Percentiles rank a stretch among this genome's conserved stretches.
phyloP scores from a whole-genome alignment of 257 asterid species.

The Sherardia arvensis region DNA sequence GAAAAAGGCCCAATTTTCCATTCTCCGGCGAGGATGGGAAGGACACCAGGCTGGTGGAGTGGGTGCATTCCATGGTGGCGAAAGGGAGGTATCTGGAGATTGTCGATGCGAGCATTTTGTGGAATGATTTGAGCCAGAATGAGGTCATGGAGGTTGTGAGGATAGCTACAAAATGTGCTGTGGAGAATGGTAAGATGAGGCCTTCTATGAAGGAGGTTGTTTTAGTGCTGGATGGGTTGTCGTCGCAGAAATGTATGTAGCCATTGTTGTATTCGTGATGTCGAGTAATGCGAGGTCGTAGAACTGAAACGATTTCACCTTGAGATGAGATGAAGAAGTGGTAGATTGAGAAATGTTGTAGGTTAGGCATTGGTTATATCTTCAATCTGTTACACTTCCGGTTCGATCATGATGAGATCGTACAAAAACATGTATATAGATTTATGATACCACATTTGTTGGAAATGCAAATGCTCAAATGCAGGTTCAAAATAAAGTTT shows the following conservation, averaged over 20 bases:
- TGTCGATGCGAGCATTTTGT: slow-evolving; percentile 42
- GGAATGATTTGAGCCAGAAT: slow-evolving; percentile 25
- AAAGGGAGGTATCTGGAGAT: slow-evolving; percentile 40
- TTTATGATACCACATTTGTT: no score
- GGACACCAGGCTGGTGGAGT: slow-evolving; percentile 58
- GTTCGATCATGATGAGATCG: not conserved
- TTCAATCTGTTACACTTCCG: not conserved
- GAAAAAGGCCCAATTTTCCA: slow-evolving; percentile 63
- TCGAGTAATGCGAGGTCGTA: no score
- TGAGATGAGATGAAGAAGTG: not conserved
- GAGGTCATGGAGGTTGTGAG: slow-evolving; percentile 36
- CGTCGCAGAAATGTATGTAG: not conserved
- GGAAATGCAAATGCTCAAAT: no score
- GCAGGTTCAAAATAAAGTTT: no score
- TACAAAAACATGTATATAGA: not conserved
- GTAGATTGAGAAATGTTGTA: not conserved
- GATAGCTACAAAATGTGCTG: slow-evolving; percentile 45
- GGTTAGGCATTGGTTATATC: not conserved
- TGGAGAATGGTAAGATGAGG: slow-evolving; percentile 34
- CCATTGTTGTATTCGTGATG: no score
- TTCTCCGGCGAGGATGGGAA: slow-evolving; percentile 49
- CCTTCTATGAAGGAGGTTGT: slow-evolving; percentile 60
- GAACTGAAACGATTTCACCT: not conserved
- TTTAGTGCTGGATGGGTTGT: slow-evolving; percentile 30
- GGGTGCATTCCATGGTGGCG: slow-evolving; percentile 41